Percentiles rank a stretch among this genome's conserved stretches.
Evolutionary conservation across 805 yeast species (phyloP).

Genomic region (Ogataea trehalophila): DNA sequence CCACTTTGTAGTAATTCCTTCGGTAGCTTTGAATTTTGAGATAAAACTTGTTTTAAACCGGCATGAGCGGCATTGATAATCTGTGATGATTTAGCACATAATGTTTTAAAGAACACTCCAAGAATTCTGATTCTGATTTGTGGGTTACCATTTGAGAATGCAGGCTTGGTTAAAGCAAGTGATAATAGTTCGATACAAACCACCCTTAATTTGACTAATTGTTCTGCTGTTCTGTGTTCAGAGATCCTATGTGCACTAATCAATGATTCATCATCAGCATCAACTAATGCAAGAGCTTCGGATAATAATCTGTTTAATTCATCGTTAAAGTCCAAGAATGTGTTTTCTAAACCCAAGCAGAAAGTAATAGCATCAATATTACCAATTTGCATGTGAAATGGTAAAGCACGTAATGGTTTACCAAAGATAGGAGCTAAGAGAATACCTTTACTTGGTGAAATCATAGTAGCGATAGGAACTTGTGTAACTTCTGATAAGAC

Average conservation of each 20-base stretch:
- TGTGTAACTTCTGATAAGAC: conserved; percentile 66
- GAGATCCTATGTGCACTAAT: conserved; percentile 81
- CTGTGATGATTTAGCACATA: conserved; percentile 77
- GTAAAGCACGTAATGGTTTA: conserved; percentile 92
- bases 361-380: conserved; percentile 96
- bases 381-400: conserved; percentile 98
- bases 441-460: conserved; percentile 78
- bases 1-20: conserved; percentile 95
- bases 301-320: conserved; percentile 78
- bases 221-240: conserved; percentile 86
- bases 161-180: conserved; percentile 78
- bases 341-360: conserved; percentile 73
- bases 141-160: conserved; percentile 57
- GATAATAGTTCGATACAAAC: conserved; percentile 84
- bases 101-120: conserved; percentile 91
- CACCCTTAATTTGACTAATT: conserved; percentile 78
- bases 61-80: conserved; percentile 91
- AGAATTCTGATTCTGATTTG: conserved; percentile 79
- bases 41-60: conserved; percentile 77
- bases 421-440: conserved; percentile 92
- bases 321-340: conserved; percentile 83
- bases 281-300: conserved; percentile 91
- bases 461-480: conserved; percentile 66
- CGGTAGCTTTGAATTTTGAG: conserved; percentile 85
- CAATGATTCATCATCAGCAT: conserved; percentile 95